A percentile compares a stretch with the other conserved stretches of the same genome.
These are phyloP conservation scores for Cladochytrium replicatum DNA, from an alignment of 192 early-diverging fungal genomes.

Conservation along the genomic window DNA sequence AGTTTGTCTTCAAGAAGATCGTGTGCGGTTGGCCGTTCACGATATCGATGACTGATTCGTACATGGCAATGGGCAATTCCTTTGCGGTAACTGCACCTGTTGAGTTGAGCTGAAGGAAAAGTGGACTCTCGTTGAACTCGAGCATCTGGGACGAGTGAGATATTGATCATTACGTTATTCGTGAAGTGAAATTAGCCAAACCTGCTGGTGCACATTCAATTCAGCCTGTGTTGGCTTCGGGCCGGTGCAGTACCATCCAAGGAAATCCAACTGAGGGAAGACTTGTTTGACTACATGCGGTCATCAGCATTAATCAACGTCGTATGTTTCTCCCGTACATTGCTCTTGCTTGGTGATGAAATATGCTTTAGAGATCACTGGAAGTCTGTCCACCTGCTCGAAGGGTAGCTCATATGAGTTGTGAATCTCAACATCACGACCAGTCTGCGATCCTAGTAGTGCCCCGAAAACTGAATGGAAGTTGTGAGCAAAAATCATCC, in stretches of 20 bases:
- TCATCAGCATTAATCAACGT: conserved; percentile 1
- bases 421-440: conserved; percentile 74
- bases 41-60: conserved; percentile 68
- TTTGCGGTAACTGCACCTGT: conserved; percentile 31
- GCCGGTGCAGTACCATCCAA: conserved; percentile 81
- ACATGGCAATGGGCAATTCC: conserved; percentile 65
- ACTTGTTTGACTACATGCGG: conserved; percentile 59
- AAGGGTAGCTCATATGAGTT: conserved; percentile 73
- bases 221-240: conserved; percentile 46
- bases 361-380: conserved; percentile 50
- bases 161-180: background rate
- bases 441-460: conserved; percentile 61
- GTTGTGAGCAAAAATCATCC: background rate
- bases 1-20: conserved; percentile 52
- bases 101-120: conserved; percentile 61
- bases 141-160: conserved; percentile 42
- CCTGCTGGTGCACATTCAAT: conserved; percentile 66
- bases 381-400: conserved; percentile 20
- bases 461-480: conserved; percentile 58
- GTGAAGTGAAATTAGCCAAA: conserved; percentile 8
- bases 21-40: conserved; percentile 41
- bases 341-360: conserved; percentile 69
- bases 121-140: conserved; percentile 60
- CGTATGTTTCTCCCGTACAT: conserved; percentile 32
- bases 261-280: conserved; percentile 69